These are phyloP conservation scores for Lactifluus hygrophoroides DNA, from an alignment of 768 basidiomycete genomes.

Conservation along the genomic window DNA sequence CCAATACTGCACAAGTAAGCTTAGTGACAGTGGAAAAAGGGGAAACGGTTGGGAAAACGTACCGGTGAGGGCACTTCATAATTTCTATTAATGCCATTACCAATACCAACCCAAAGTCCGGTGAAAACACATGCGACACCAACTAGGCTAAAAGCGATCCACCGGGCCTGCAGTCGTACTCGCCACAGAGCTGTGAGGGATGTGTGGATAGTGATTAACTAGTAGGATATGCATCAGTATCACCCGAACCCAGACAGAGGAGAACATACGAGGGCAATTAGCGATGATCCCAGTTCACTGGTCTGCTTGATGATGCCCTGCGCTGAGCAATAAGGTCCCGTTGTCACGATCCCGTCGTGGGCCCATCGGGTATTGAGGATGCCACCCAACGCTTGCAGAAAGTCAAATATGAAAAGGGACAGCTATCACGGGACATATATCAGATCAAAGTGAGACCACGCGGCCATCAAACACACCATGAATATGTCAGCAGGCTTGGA, in stretches of 20 bases:
- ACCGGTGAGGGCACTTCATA: conserved; percentile 31
- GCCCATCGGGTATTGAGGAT: conserved; percentile 31
- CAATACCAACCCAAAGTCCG: conserved; percentile 31
- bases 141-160: conserved; percentile 20
- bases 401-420: conserved; percentile 26
- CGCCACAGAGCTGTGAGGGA: conserved; percentile 32
- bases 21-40: background rate
- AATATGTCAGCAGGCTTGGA: conserved; percentile 34
- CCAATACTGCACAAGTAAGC: background rate
- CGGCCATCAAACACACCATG: conserved; percentile 26
- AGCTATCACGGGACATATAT: conserved; percentile 21
- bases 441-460: background rate
- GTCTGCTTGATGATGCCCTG: conserved; percentile 35
- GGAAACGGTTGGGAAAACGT: background rate
- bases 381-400: conserved; percentile 33
- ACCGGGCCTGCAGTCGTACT: conserved; percentile 24
- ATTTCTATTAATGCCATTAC: conserved; percentile 21
- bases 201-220: conserved; percentile 31
- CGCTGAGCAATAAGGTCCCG: conserved; percentile 30
- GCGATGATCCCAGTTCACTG: conserved; percentile 32
- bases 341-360: conserved; percentile 25
- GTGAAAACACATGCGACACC: conserved; percentile 4
- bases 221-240: background rate
- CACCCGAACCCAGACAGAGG: background rate
- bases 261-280: background rate